phyloP scores from a whole-genome alignment of 2,329 filamentous ascomycete species.

The Emmonsiellopsis sp. region DNA sequence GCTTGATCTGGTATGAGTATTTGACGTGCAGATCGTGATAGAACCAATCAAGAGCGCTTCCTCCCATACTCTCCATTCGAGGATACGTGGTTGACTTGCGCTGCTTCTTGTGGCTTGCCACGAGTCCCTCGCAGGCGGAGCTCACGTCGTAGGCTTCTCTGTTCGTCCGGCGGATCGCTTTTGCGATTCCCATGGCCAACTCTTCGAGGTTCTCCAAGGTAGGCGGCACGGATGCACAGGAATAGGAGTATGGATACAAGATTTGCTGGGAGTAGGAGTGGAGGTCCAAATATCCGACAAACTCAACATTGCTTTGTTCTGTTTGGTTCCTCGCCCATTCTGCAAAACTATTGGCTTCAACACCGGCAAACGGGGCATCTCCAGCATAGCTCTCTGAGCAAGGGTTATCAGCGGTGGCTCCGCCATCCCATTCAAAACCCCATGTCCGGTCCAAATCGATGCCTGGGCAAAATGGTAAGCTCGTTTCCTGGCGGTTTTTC shows the following conservation, averaged over 20 bases:
- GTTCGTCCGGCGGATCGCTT: constrained; percentile 73
- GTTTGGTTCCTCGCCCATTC: constrained; percentile 78
- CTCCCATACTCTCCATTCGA: constrained; percentile 65
- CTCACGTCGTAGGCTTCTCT: constrained; percentile 68
- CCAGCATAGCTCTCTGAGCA: constrained; percentile 90
- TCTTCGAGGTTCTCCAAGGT: constrained; percentile 89
- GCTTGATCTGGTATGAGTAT: constrained; percentile 86
- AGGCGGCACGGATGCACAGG: constrained; percentile 67
- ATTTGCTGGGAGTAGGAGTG: constrained; percentile 96
- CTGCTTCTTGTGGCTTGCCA: constrained; percentile 29
- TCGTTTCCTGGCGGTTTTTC: constrained; percentile 82
- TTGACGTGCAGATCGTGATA: constrained; percentile 75
- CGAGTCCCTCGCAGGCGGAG: constrained; percentile 77
- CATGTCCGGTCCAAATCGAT: constrained; percentile 85
- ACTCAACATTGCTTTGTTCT: constrained; percentile 57
- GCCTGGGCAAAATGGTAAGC: constrained; percentile 71
- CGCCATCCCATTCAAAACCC: constrained; percentile 71
- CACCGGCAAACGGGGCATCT: constrained; percentile 68
- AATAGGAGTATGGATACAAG: constrained; percentile 83
- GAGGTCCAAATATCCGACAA: constrained; percentile 80
- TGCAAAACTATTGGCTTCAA: constrained; percentile 66
- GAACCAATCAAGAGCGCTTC: constrained; percentile 89
- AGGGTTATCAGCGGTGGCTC: constrained; percentile 59
- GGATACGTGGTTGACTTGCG: constrained; percentile 28
- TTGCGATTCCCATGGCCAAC: constrained; percentile 75